Evolutionary conservation across 2,329 filamentous ascomycete genomes (phyloP).

Genomic region (Xylaria sp.): DNA sequence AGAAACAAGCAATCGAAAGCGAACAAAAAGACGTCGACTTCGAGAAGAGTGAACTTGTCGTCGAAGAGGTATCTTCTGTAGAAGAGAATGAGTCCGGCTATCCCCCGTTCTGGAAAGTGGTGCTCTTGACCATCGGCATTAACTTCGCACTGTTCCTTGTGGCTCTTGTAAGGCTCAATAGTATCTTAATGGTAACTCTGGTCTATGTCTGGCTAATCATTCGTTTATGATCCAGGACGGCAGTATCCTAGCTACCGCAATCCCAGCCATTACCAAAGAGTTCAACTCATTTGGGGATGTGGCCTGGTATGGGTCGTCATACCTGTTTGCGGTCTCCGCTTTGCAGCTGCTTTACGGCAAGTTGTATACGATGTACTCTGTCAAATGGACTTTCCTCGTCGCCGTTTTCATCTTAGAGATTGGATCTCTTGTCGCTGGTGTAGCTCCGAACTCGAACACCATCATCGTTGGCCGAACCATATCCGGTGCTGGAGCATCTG

Average conservation of each 20-base stretch:
- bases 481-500: no score
- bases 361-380: constrained; percentile 46
- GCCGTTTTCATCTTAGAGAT: constrained; percentile 45
- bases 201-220: background rate
- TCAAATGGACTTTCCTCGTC: constrained; percentile 44
- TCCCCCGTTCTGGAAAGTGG: background rate
- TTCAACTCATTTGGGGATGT: constrained; percentile 12
- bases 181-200: background rate
- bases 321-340: constrained; percentile 45
- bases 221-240: background rate
- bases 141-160: background rate
- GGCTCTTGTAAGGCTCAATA: background rate
- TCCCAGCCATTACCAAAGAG: constrained; percentile 4
- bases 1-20: background rate
- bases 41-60: no score
- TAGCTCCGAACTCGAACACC: no score
- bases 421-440: no score
- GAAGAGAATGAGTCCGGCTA: background rate
- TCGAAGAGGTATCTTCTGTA: background rate
- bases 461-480: no score
- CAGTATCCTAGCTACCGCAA: constrained; percentile 12
- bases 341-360: constrained; percentile 41
- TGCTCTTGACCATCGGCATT: background rate
- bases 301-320: constrained; percentile 26
- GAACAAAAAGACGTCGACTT: no score